Base-by-base conservation (phyloP, 2,329 filamentous ascomycete genomes). In the Triangularia verruculosa region DNA sequence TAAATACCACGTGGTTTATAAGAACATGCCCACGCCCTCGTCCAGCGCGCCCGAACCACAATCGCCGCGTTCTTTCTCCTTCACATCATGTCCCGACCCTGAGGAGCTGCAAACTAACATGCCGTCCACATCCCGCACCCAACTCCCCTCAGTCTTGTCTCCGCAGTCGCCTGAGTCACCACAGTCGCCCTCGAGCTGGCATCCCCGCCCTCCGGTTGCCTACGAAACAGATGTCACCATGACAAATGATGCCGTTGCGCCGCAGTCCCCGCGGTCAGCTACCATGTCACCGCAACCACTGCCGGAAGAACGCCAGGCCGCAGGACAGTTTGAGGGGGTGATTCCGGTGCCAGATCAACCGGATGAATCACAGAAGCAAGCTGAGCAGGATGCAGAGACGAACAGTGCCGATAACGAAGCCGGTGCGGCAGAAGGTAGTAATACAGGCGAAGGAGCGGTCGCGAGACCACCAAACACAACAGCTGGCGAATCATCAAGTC, bases 21-120 rank as follows among this genome's bases (percentile, higher is more conserved):
- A 58, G 63, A 77, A 62, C 67, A 82, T 82, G 79, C 79, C 79
- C 66, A 81, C 79, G 24, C 79, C 79, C 63, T 80, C 79, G 15
- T 76, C 77, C 60, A 78, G 78, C 69, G 75, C 76, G 55, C 73
- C 77, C 53, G 73, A 76, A 66, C 74, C 74, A 30, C 70, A 74
- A 43, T 76, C 77, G 54, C 74, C 77, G 53, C 74, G 73, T 62
- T 73, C 75, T 4, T 68, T 61, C 28, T 59, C 67, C 25, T 70
- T 70, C 61, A 67, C 70, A 59, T 68, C 68, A 70, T 72, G 71
- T 59, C 70, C 71, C 61, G 71, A 72, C 27, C 64, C 64, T 62
- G 69, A 70, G 43, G 51, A 54, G 51, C 51, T 28, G 7, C 39
- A 20, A 68, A 68, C 64, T 60, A 63, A 22, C 61, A 75, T 72